Conservation (phyloP, 2,329 filamentous ascomycete species). For the Paecilomyces dactylethromorphus region DNA sequence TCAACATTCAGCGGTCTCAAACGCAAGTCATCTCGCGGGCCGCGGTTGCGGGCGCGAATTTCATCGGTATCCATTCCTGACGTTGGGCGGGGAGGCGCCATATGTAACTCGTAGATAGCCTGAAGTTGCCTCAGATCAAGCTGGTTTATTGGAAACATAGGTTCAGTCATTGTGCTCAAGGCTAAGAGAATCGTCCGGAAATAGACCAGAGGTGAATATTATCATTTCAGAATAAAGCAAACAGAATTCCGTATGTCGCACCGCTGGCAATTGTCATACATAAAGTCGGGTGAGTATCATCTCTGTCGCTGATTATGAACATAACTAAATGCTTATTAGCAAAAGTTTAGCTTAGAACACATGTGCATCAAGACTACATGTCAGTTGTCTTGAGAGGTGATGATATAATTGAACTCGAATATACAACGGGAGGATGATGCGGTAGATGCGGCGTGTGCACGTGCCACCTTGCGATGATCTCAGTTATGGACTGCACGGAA, state of each 20-base stretch:
- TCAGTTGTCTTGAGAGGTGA: not conserved
- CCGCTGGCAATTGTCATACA: not conserved
- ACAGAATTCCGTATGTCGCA: not conserved
- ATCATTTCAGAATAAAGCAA: slow-evolving; percentile 12
- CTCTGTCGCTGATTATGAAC: not conserved
- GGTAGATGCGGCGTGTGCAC: slow-evolving; percentile 7
- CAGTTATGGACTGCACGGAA: not conserved
- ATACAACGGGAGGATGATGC: not conserved
- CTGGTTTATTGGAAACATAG: not conserved
- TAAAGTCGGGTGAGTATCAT: not conserved
- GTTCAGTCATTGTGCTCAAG: not conserved
- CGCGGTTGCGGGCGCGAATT: slow-evolving; percentile 3
- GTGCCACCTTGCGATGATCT: slow-evolving; percentile 9
- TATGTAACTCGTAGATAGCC: not conserved
- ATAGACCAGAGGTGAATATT: slow-evolving; percentile 1
- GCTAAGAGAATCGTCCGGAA: not conserved
- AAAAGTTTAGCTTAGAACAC: slow-evolving; percentile 6
- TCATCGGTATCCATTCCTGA: slow-evolving; percentile 16
- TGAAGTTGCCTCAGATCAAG: not conserved
- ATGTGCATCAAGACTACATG: not conserved
- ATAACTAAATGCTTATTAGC: slow-evolving; percentile 1
- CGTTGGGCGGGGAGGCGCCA: slow-evolving; percentile 6
- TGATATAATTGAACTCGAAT: not conserved
- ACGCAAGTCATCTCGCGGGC: slow-evolving; percentile 17
- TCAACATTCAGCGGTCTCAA: slow-evolving; percentile 26